Conservation (phyloP, 163 green algal genomes). For the Picocystis sp. region DNA sequence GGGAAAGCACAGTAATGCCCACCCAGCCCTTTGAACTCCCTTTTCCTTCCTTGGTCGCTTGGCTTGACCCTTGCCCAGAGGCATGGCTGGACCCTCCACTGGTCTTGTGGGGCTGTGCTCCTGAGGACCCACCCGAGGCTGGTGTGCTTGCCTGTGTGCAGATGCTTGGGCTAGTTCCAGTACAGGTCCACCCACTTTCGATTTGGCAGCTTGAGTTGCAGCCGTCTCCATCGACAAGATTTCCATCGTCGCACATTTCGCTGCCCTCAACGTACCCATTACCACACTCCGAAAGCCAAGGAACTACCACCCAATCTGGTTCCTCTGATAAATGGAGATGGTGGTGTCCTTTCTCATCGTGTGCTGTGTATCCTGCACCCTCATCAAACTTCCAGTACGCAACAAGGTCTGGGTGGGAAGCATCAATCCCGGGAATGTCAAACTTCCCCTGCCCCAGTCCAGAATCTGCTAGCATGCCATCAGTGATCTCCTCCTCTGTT, state of each 20-base stretch:
- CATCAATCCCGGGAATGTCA: conserved; percentile 22
- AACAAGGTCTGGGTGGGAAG: conserved; percentile 31
- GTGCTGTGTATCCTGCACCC: conserved; percentile 44
- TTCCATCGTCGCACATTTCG: conserved; percentile 69
- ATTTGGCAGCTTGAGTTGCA: conserved; percentile 3
- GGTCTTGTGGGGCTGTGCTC: too few relatives aligned
- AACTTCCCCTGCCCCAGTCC: conserved; percentile 12
- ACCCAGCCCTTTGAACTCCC: too few relatives aligned
- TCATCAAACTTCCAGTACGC: conserved; percentile 46
- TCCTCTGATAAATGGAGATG: conserved; percentile 40
- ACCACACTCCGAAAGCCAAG: conserved; percentile 52
- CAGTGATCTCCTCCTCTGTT: conserved; percentile 38
- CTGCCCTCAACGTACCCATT: conserved; percentile 59
- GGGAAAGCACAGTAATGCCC: too few relatives aligned
- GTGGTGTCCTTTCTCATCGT: conserved; percentile 49
- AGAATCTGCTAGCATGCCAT: conserved; percentile 30
- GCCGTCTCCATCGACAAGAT: conserved; percentile 13
- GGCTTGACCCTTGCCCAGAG: too few relatives aligned
- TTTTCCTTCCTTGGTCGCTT: too few relatives aligned
- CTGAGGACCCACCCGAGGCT: too few relatives aligned
- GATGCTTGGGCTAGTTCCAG: too few relatives aligned
- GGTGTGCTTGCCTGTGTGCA: too few relatives aligned
- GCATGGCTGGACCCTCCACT: too few relatives aligned
- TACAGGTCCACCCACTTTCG: conserved; percentile 4
- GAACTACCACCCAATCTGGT: conserved; percentile 49